phyloP scores from a whole-genome alignment of 345 rosid genomes.

The Salix udensis region DNA sequence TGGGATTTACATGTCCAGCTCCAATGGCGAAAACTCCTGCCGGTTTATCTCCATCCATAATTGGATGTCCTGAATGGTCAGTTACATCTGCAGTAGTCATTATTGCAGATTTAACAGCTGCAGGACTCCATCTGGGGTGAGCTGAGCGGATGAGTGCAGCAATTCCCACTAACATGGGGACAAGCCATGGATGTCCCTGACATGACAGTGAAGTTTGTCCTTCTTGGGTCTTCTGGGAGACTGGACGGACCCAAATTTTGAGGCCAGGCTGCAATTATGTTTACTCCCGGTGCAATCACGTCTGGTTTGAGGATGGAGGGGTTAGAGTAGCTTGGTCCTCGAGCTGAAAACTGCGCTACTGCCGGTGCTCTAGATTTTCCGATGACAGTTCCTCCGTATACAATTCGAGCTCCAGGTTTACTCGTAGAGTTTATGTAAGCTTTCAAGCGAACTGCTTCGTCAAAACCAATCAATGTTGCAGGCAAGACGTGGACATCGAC shows the following conservation, averaged over 20 bases:
- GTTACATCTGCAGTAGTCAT: slow-evolving; percentile 77
- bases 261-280: slow-evolving; percentile 98
- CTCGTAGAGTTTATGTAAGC: slow-evolving; percentile 62
- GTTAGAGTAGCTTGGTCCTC: slow-evolving; percentile 80
- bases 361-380: slow-evolving; percentile 72
- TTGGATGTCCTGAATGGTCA: slow-evolving; percentile 63
- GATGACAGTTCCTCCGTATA: slow-evolving; percentile 60
- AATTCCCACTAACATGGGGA: slow-evolving; percentile 86
- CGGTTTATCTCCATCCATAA: slow-evolving; percentile 61
- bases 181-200: slow-evolving; percentile 99
- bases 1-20: slow-evolving; percentile 89
- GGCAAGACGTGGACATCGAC: slow-evolving; percentile 83
- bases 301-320: slow-evolving; percentile 84
- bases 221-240: slow-evolving; percentile 76
- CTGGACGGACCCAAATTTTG: slow-evolving; percentile 80
- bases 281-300: slow-evolving; percentile 87
- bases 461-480: slow-evolving; percentile 61
- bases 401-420: slow-evolving; percentile 57
- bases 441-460: slow-evolving; percentile 55
- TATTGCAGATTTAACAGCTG: slow-evolving; percentile 83
- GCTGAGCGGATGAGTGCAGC: slow-evolving; percentile 65
- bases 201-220: slow-evolving; percentile 86
- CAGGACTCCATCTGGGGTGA: slow-evolving; percentile 77
- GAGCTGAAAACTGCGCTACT: slow-evolving; percentile 84
- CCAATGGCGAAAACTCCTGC: slow-evolving; percentile 66